Base-by-base conservation (phyloP, 1,284 basidiomycete species). In the Ustilago esculenta region DNA sequence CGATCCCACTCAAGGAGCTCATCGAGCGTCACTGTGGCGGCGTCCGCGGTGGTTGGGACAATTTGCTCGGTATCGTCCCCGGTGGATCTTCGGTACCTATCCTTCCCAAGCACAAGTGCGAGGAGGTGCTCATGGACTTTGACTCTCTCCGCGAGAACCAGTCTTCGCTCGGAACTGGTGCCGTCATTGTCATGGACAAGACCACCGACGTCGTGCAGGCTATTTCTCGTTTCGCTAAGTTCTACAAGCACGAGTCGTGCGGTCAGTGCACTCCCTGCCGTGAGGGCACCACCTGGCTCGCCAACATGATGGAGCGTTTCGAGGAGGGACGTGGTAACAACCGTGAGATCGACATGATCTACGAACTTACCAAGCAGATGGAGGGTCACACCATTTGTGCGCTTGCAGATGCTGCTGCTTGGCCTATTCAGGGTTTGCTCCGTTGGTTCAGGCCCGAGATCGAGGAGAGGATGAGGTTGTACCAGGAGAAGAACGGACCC, bases 151-250 rank as follows among this genome's bases (percentile, higher is more conserved):
- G 95, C 83, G 95, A 98, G 82, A 89, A 92, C 15, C 90, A 93
- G 79, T 91, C 92, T 17, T 92, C 94, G 83, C 88, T 98, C 67
- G 95, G 95, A 25, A 98, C 95, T 0, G 95, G 95, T 60, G 95
- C 95, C 17, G 94, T 98, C 69, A 98, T 98, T 73, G 95, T 98
- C 74, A 98, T 98, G 94, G 90, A 98, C 87, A 93, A 97, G 86
- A 90, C 89, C 74, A 97, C 95, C 33, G 95, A 98, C 81, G 90
- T 98, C 55, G 70, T 81, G 6, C 44, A 69, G 52, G 94, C 92
- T 61, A 98, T 98, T 75, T 90, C 95, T 11, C 90, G 94, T 41
- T 97, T 98, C 85, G 86, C 93, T 56, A 80, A 75, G 52, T 79
- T 81, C 61, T 80, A 79, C 76, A 96, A 97, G 84, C 95, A 98